Evolutionary conservation across 352 stramenopile species (phyloP).

Genomic region (Phytopythium chamaehyphon): DNA sequence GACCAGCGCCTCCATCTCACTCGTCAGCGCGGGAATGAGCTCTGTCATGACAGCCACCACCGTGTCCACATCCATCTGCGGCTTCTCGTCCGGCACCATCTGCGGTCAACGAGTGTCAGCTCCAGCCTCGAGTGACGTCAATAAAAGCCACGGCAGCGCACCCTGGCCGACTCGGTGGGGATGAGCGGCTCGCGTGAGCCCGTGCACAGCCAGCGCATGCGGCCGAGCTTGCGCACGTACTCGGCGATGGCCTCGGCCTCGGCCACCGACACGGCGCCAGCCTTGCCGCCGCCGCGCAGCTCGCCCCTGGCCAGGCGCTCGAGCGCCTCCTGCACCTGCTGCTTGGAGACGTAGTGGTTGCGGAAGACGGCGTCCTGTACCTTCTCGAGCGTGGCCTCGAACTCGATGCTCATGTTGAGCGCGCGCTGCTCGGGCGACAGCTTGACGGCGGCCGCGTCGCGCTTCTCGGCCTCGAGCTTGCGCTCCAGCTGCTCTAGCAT

Average conservation of each 20-base stretch:
- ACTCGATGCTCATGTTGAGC: constrained; percentile 79
- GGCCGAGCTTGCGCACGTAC: constrained; percentile 65
- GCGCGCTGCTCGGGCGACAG: constrained; percentile 64
- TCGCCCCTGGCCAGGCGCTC: constrained; percentile 49
- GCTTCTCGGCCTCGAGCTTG: constrained; percentile 24
- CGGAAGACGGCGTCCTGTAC: constrained; percentile 82
- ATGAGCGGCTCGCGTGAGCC: constrained; percentile 73
- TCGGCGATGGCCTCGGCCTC: constrained; percentile 70
- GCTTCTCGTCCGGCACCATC: constrained; percentile 56
- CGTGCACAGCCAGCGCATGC: constrained; percentile 76
- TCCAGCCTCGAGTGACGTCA: background rate
- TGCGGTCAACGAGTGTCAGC: constrained; percentile 11
- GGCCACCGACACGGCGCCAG: constrained; percentile 51
- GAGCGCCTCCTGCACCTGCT: constrained; percentile 72
- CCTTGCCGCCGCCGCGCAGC: constrained; percentile 37
- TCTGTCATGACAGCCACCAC: constrained; percentile 68
- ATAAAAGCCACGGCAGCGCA: background rate
- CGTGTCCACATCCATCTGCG: constrained; percentile 48
- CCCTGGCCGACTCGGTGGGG: constrained; percentile 33
- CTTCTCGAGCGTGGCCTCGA: constrained; percentile 74
- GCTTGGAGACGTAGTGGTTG: constrained; percentile 81
- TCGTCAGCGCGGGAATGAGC: constrained; percentile 64
- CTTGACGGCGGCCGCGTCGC: constrained; percentile 41
- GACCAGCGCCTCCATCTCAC: constrained; percentile 69
- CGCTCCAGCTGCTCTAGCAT: constrained; percentile 66